Conservation (phyloP, 768 basidiomycete species). For the Stropharia rugosoannulata region DNA sequence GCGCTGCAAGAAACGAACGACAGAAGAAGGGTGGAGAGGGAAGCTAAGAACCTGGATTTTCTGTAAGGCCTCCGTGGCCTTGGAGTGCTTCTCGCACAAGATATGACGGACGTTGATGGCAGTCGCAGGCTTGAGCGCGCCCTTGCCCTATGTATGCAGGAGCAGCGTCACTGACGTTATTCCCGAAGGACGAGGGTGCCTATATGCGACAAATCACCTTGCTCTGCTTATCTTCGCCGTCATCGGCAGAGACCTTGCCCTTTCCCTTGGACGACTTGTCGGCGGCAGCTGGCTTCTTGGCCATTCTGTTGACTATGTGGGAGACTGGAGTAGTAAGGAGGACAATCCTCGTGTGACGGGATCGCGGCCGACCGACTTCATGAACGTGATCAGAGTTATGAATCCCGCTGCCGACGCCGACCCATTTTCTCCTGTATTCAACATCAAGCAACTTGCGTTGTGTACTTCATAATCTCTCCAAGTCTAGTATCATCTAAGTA, state of each 20-base stretch:
- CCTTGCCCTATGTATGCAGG: constrained; percentile 46
- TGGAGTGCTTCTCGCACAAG: constrained; percentile 85
- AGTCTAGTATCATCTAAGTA: too few species aligned
- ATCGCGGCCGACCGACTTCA: too few species aligned
- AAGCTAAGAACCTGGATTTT: constrained; percentile 68
- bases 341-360: too few species aligned
- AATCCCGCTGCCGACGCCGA: too few species aligned
- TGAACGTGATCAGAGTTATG: too few species aligned
- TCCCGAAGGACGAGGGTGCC: neutral
- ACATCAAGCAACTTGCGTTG: too few species aligned
- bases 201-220: constrained; percentile 29
- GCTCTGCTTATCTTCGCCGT: constrained; percentile 35
- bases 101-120: constrained; percentile 87
- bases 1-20: neutral
- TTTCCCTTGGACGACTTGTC: constrained; percentile 41
- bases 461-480: too few species aligned
- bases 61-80: constrained; percentile 72
- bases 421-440: too few species aligned
- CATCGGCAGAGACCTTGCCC: constrained; percentile 32
- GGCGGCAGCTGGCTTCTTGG: constrained; percentile 32
- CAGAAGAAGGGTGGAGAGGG: neutral
- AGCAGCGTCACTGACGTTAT: neutral
- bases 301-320: constrained; percentile 21
- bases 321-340: neutral
- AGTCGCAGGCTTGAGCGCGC: constrained; percentile 71